Conservation (phyloP, 192 early-diverging fungal species). For the Oehlia diaphana region DNA sequence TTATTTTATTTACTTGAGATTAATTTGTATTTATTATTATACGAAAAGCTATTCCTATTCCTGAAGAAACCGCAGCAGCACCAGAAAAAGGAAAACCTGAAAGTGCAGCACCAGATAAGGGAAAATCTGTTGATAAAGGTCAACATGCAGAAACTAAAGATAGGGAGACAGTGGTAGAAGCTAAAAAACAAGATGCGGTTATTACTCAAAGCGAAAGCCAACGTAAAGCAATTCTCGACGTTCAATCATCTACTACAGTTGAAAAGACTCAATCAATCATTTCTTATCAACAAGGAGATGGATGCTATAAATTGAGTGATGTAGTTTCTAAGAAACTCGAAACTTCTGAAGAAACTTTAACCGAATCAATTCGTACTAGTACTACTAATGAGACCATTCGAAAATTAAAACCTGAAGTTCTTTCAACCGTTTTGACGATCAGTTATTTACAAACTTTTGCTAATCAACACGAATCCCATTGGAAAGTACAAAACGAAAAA, state of each 20-base stretch:
- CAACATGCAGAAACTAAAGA: too few species aligned
- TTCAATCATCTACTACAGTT: background rate
- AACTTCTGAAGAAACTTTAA: background rate
- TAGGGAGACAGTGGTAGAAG: too few species aligned
- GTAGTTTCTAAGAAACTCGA: background rate
- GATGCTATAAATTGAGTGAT: conserved; percentile 5
- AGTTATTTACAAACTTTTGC: background rate
- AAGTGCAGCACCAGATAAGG: too few species aligned
- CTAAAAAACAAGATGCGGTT: too few species aligned
- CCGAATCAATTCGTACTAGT: background rate
- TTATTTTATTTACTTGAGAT: too few species aligned
- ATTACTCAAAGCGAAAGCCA: too few species aligned
- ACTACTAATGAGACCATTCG: background rate
- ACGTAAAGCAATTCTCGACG: background rate
- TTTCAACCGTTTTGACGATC: background rate
- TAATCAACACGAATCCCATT: background rate
- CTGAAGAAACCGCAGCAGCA: too few species aligned
- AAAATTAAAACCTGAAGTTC: background rate
- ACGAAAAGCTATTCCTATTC: too few species aligned
- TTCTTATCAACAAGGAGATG: background rate
- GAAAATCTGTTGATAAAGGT: too few species aligned
- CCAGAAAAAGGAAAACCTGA: too few species aligned
- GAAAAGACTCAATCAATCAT: conserved; percentile 6
- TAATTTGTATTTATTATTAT: too few species aligned
- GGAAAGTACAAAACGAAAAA: background rate